phyloP scores from a whole-genome alignment of 305 asterid genomes.

The Solanum hybrid region DNA sequence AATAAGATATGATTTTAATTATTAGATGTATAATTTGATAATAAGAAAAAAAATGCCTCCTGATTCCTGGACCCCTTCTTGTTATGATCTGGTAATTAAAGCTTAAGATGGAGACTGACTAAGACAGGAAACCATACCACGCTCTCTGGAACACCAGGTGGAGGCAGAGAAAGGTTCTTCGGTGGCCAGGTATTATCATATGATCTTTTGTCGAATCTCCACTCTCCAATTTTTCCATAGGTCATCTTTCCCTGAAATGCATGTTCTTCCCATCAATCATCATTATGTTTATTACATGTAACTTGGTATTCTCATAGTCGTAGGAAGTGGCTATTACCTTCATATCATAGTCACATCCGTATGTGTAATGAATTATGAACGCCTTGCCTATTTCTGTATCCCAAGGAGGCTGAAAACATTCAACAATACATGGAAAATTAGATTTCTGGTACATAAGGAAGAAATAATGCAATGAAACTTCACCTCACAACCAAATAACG shows the following conservation, averaged over 20 bases:
- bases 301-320: neutral
- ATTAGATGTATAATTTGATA: neutral
- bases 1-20: neutral
- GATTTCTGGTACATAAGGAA: neutral
- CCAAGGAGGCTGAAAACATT: conserved; percentile 73
- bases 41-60: neutral
- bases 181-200: conserved; percentile 61
- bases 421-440: neutral
- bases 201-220: conserved; percentile 95
- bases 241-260: conserved; percentile 63
- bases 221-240: conserved; percentile 82
- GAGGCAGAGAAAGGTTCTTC: conserved; percentile 77
- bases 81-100: neutral
- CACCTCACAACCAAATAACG: neutral
- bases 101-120: neutral
- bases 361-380: conserved; percentile 81
- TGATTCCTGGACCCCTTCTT: neutral
- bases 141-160: conserved; percentile 87
- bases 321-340: conserved; percentile 34
- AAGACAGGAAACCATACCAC: conserved; percentile 47
- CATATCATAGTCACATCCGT: conserved; percentile 82
- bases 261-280: conserved; percentile 1
- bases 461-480: neutral
- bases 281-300: neutral
- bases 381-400: conserved; percentile 59